Evolutionary conservation across 768 basidiomycete species (phyloP).

Genomic region (Mycena indigotica): DNA sequence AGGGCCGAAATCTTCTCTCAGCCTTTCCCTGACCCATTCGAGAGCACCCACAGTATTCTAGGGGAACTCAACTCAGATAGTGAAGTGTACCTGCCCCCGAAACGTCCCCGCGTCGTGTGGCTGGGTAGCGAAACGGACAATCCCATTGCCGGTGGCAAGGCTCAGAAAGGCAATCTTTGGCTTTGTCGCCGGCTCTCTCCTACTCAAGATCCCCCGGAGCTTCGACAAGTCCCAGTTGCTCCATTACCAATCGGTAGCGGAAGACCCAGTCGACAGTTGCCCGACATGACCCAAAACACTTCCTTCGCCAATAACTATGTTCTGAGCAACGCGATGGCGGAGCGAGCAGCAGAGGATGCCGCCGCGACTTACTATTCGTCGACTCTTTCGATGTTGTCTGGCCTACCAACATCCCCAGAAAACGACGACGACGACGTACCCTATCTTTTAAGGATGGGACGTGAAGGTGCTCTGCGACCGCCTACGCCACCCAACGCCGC

Average conservation of each 20-base stretch:
- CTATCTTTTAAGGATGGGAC: background rate
- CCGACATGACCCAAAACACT: background rate
- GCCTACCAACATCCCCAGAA: background rate
- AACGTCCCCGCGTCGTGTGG: background rate
- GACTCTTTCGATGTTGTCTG: background rate
- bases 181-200: background rate
- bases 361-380: background rate
- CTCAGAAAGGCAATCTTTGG: background rate
- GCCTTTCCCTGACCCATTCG: too few relatives aligned
- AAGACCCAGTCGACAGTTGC: background rate
- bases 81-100: background rate
- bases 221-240: background rate
- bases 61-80: background rate
- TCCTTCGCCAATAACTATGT: background rate
- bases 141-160: too few relatives aligned
- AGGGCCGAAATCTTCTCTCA: too few relatives aligned
- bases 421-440: background rate
- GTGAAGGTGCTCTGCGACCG: background rate
- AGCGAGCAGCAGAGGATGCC: background rate
- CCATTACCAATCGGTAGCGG: background rate
- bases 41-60: too few relatives aligned
- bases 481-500: background rate
- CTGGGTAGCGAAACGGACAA: background rate
- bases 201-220: background rate
- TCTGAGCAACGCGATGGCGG: background rate